These are phyloP conservation scores for Thielaviopsis musarum DNA, from an alignment of 2,329 filamentous ascomycete species.

Conservation along the genomic window DNA sequence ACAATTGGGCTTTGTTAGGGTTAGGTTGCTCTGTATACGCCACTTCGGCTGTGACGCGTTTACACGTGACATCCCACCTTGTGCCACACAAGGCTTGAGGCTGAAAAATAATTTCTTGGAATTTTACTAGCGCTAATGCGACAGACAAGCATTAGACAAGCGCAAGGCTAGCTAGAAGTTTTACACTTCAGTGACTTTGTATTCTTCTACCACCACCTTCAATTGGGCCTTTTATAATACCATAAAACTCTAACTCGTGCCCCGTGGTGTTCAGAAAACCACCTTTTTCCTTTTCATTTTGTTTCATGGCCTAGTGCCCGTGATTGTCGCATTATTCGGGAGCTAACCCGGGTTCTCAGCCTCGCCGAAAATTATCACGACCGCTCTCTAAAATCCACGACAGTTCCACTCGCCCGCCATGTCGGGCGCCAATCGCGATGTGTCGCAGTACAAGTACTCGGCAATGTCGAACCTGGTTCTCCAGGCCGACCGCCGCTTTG, in stretches of 20 bases:
- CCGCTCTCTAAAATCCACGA: not conserved
- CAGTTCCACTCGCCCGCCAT: slow-evolving; percentile 26
- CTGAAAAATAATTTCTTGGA: slow-evolving; percentile 12
- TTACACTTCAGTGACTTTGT: not conserved
- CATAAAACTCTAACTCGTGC: not conserved
- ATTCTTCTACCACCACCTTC: not conserved
- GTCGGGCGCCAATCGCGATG: slow-evolving; percentile 63
- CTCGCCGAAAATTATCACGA: slow-evolving; percentile 5
- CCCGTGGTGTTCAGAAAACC: not conserved
- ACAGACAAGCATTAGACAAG: slow-evolving; percentile 1
- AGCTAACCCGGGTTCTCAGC: slow-evolving; percentile 8
- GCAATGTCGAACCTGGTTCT: slow-evolving; percentile 99
- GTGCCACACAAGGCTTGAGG: slow-evolving; percentile 10
- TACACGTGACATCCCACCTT: slow-evolving; percentile 8
- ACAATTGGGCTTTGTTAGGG: too few relatives aligned
- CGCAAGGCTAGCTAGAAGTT: slow-evolving; percentile 9
- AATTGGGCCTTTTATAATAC: slow-evolving; percentile 7
- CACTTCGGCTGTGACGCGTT: not conserved
- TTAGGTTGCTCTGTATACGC: not conserved
- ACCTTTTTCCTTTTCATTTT: not conserved
- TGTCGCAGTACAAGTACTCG: slow-evolving; percentile 97
- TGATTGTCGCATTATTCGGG: slow-evolving; percentile 5
- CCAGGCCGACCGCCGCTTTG: slow-evolving; percentile 95
- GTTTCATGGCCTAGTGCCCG: slow-evolving; percentile 6
- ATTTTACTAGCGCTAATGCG: slow-evolving; percentile 5